These are phyloP conservation scores for Candida chilensis DNA, from an alignment of 805 yeast species.

Conservation along the genomic window DNA sequence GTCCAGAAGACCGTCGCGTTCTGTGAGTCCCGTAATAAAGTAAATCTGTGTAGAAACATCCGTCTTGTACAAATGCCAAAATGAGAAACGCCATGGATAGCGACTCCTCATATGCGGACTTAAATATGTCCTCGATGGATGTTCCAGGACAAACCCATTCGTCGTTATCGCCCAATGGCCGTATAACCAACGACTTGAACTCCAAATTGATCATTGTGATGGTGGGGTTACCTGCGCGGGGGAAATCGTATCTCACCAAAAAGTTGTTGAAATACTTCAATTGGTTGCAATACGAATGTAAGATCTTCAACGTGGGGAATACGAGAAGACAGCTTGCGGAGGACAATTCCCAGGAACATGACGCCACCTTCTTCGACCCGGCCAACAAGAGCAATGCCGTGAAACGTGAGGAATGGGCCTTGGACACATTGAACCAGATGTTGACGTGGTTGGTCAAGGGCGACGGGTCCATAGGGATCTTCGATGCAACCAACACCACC, in stretches of 20 bases:
- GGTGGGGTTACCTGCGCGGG: constrained; percentile 74
- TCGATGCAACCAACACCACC: constrained; percentile 54
- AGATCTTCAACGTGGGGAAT: constrained; percentile 69
- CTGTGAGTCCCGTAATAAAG: too few relatives aligned
- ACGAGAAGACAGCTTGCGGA: constrained; percentile 50
- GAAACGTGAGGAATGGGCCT: constrained; percentile 43
- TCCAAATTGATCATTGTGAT: constrained; percentile 57
- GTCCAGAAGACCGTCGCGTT: too few relatives aligned
- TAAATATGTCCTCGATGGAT: too few relatives aligned
- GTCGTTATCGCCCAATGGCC: too few relatives aligned
- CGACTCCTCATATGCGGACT: too few relatives aligned
- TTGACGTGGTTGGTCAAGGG: constrained; percentile 21
- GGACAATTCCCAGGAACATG: constrained; percentile 19
- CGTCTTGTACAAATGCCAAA: too few relatives aligned
- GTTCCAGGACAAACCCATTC: too few relatives aligned
- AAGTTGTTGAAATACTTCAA: constrained; percentile 50
- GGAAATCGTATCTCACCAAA: constrained; percentile 65
- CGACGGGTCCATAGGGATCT: constrained; percentile 43
- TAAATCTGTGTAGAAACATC: too few relatives aligned
- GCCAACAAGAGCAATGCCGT: constrained; percentile 29
- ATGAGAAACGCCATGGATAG: too few relatives aligned
- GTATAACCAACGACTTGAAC: constrained; percentile 3
- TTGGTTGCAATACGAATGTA: constrained; percentile 53
- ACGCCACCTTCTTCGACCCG: constrained; percentile 31
- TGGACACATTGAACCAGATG: constrained; percentile 36